These are phyloP conservation scores for Pseudogymnoascus sp. DNA, from an alignment of 2,329 filamentous ascomycete genomes.

Conservation along the genomic window DNA sequence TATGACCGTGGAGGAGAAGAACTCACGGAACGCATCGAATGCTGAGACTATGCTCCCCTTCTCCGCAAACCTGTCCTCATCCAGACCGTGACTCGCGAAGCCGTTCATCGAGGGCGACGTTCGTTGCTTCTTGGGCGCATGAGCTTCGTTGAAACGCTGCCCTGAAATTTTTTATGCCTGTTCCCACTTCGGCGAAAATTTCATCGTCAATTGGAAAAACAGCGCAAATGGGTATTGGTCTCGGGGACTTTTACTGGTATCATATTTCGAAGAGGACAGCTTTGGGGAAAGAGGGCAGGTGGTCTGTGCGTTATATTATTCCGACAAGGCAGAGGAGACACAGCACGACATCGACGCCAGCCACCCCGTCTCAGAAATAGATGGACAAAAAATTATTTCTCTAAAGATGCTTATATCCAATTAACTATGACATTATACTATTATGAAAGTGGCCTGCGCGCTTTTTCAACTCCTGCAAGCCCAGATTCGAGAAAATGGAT, in stretches of 20 bases:
- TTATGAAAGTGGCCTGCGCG: background rate
- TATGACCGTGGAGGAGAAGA: slow-evolving; percentile 8
- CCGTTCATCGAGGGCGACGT: slow-evolving; percentile 53
- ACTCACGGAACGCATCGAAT: slow-evolving; percentile 94
- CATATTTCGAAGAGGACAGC: slow-evolving; percentile 11
- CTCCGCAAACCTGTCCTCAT: slow-evolving; percentile 74
- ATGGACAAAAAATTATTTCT: background rate
- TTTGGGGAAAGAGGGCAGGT: slow-evolving; percentile 11
- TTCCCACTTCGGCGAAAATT: background rate
- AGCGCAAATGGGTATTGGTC: slow-evolving; percentile 4
- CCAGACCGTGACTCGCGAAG: slow-evolving; percentile 58
- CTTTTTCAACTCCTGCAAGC: background rate
- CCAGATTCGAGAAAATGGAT: background rate
- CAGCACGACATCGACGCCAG: background rate
- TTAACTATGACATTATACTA: slow-evolving; percentile 1
- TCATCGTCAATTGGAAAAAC: background rate
- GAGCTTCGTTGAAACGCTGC: slow-evolving; percentile 6
- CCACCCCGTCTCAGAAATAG: background rate
- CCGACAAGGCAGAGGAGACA: background rate
- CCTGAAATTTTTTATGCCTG: background rate
- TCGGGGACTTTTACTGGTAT: slow-evolving; percentile 5
- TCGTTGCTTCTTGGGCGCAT: slow-evolving; percentile 8
- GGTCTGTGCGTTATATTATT: slow-evolving; percentile 6
- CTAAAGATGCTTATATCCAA: background rate
- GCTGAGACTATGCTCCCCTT: slow-evolving; percentile 63